These are phyloP conservation scores for Trichophyton schoenleinii DNA, from an alignment of 2,329 filamentous ascomycete species.

Conservation along the genomic window DNA sequence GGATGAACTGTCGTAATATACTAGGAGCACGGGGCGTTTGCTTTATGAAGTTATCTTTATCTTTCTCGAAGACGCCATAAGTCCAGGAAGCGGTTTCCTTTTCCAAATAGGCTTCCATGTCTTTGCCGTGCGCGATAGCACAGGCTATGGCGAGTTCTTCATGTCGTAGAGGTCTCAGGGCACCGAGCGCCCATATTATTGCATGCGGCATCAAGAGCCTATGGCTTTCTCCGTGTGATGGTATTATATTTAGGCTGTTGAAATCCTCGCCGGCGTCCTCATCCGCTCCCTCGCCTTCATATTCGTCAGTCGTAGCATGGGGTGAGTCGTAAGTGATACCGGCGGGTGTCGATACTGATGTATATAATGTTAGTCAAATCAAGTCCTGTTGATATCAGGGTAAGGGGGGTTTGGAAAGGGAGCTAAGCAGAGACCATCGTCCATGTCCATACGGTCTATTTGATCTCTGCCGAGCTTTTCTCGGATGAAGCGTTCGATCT, in stretches of 20 bases:
- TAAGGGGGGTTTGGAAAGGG: background rate
- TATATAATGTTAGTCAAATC: background rate
- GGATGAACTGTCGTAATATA: background rate
- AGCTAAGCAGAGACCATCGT: background rate
- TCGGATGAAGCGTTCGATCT: background rate
- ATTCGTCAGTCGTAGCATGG: background rate
- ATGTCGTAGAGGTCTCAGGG: background rate
- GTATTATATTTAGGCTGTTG: background rate
- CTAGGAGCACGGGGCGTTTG: background rate
- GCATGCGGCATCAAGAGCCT: background rate
- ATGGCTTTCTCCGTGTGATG: background rate
- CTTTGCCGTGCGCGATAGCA: background rate
- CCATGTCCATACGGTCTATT: background rate
- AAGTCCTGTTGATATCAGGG: background rate
- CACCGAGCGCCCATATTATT: background rate
- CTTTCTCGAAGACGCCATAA: background rate
- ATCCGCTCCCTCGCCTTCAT: background rate
- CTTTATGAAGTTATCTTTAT: background rate
- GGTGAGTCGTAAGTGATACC: background rate
- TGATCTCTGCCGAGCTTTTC: background rate
- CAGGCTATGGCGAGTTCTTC: background rate
- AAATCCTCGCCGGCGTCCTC: background rate
- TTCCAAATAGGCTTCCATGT: background rate
- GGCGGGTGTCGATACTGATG: background rate
- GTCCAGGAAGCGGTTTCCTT: background rate